phyloP scores from a whole-genome alignment of 2,329 filamentous ascomycete species.

The Knufia petricola region DNA sequence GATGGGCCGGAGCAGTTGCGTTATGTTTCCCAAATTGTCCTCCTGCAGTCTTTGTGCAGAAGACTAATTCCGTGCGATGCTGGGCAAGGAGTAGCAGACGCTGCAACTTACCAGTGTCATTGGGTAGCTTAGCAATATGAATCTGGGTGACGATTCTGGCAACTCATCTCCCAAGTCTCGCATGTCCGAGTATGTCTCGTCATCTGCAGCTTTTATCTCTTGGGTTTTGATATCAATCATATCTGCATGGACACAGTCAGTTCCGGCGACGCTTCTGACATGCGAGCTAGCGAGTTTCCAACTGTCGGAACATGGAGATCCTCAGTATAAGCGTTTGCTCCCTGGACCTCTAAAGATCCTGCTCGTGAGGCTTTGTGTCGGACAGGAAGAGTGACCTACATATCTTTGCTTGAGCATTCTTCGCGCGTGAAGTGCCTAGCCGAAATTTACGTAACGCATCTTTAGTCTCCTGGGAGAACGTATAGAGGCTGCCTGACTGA shows the following conservation, averaged over 20 bases:
- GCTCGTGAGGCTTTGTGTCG: too few species aligned
- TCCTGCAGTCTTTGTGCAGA: too few species aligned
- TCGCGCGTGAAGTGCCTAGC: slow-evolving; percentile 76
- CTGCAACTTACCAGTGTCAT: slow-evolving; percentile 61
- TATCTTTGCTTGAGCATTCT: slow-evolving; percentile 80
- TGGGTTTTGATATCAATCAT: slow-evolving; percentile 82
- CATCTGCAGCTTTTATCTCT: slow-evolving; percentile 77
- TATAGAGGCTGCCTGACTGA: slow-evolving; percentile 78
- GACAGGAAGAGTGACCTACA: slow-evolving; percentile 52
- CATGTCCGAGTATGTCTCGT: slow-evolving; percentile 71
- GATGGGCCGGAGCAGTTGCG: too few species aligned
- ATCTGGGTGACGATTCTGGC: slow-evolving; percentile 84
- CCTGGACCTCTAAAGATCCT: too few species aligned
- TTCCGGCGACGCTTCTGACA: slow-evolving; percentile 6
- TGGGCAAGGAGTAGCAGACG: neutral
- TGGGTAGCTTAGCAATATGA: slow-evolving; percentile 82
- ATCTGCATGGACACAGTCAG: slow-evolving; percentile 43
- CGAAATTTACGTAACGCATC: slow-evolving; percentile 90
- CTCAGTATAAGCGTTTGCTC: too few species aligned
- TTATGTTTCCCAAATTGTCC: too few species aligned
- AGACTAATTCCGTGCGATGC: too few species aligned
- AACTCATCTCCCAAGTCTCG: slow-evolving; percentile 77
- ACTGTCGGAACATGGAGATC: too few species aligned
- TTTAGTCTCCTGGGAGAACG: slow-evolving; percentile 83
- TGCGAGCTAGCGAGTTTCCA: neutral